Conservation (phyloP, 2,329 filamentous ascomycete genomes). For the Epichloe festucae region DNA sequence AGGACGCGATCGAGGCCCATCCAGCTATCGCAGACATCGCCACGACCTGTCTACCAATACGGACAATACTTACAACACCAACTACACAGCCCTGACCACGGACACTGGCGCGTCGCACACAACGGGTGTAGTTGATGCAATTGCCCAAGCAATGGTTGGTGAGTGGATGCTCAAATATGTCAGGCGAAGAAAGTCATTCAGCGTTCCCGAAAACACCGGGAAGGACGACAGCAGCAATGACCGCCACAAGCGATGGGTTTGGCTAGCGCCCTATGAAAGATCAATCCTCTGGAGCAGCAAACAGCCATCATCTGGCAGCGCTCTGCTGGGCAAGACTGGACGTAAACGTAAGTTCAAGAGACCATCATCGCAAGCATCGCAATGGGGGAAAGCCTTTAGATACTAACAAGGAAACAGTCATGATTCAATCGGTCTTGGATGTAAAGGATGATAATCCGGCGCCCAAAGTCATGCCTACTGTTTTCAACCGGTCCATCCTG, state of each 20-base stretch:
- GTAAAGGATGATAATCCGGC: slow-evolving; percentile 87
- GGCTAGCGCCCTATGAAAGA: slow-evolving; percentile 92
- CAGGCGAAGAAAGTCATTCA: slow-evolving; percentile 79
- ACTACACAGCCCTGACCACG: slow-evolving; percentile 26
- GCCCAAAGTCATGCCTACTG: slow-evolving; percentile 51
- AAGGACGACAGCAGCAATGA: slow-evolving; percentile 61
- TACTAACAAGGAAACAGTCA: slow-evolving; percentile 46
- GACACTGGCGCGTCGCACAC: slow-evolving; percentile 49
- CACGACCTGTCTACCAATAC: slow-evolving; percentile 46
- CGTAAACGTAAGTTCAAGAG: slow-evolving; percentile 66
- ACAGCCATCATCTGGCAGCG: slow-evolving; percentile 78
- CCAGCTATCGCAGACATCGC: slow-evolving; percentile 34
- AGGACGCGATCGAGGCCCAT: slow-evolving; percentile 24
- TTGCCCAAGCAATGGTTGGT: slow-evolving; percentile 96
- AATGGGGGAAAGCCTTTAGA: background rate
- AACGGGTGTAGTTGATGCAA: slow-evolving; percentile 82
- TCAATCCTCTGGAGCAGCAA: slow-evolving; percentile 98
- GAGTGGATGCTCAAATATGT: slow-evolving; percentile 96
- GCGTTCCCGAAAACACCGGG: slow-evolving; percentile 53
- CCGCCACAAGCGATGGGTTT: slow-evolving; percentile 95
- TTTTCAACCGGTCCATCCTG: slow-evolving; percentile 88
- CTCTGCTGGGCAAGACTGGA: slow-evolving; percentile 85
- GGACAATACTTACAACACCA: slow-evolving; percentile 35
- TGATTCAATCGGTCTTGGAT: slow-evolving; percentile 90
- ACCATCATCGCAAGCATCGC: background rate